Percentiles rank a stretch among this genome's conserved stretches.
Evolutionary conservation across 306 rosid genomes (phyloP).

Genomic region (Acacia melanoxylon): DNA sequence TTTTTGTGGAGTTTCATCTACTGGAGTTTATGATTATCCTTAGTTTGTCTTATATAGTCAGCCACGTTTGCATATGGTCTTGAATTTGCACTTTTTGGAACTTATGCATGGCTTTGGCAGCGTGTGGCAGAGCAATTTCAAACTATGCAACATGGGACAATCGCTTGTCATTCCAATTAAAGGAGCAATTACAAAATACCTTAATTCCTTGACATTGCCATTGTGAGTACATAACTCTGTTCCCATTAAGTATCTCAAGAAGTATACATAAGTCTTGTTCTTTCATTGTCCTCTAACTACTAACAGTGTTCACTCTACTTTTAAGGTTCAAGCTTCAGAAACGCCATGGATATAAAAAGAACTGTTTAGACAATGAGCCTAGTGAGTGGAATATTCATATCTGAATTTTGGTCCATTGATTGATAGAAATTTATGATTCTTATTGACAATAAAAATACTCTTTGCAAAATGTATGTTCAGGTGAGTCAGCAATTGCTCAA

Average conservation of each 20-base stretch:
- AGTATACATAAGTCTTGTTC: constrained; percentile 5
- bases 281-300: constrained; percentile 22
- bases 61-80: neutral
- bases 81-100: constrained; percentile 17
- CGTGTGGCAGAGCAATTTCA: constrained; percentile 57
- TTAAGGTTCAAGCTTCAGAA: constrained; percentile 50
- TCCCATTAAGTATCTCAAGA: constrained; percentile 10
- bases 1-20: neutral
- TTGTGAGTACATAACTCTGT: constrained; percentile 45
- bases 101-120: constrained; percentile 52
- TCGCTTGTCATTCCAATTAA: constrained; percentile 41
- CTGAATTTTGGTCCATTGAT: neutral
- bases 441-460: constrained; percentile 17
- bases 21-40: neutral
- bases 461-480: constrained; percentile 45
- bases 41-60: neutral
- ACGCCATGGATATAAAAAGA: constrained; percentile 30
- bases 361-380: constrained; percentile 37
- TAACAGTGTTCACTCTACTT: constrained; percentile 34
- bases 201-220: constrained; percentile 43
- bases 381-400: constrained; percentile 50
- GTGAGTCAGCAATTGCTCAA: constrained; percentile 32
- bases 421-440: neutral
- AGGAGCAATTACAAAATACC: constrained; percentile 45
- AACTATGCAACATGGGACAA: constrained; percentile 33